Percentiles rank a stretch among this genome's conserved stretches.
Evolutionary conservation across 768 basidiomycete genomes (phyloP).

Genomic region (Dioszegia aurantiaca): DNA sequence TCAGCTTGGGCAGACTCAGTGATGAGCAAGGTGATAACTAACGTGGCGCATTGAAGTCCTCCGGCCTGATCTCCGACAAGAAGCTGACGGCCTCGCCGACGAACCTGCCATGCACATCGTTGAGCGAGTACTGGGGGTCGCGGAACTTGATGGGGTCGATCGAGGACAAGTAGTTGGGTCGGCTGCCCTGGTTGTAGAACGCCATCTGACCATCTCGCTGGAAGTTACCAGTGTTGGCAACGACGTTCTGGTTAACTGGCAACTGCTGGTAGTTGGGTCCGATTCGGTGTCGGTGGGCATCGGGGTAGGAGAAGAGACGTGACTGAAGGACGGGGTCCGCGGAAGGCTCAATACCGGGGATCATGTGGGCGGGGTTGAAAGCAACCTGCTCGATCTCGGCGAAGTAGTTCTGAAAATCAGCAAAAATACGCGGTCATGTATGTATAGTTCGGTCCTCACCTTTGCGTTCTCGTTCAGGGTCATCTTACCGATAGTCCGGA

Average conservation of each 20-base stretch:
- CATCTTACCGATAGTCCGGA: constrained; percentile 53
- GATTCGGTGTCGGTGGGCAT: constrained; percentile 51
- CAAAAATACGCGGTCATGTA: background rate
- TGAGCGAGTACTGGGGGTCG: constrained; percentile 45
- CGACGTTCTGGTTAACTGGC: constrained; percentile 77
- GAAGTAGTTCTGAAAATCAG: constrained; percentile 52
- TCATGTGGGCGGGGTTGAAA: constrained; percentile 68
- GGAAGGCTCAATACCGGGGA: constrained; percentile 85
- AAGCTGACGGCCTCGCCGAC: constrained; percentile 60
- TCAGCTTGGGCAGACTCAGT: background rate
- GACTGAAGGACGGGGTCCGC: constrained; percentile 91
- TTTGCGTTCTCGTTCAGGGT: constrained; percentile 54
- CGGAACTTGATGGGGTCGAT: constrained; percentile 70
- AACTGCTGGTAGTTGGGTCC: constrained; percentile 63
- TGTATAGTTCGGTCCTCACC: constrained; percentile 18
- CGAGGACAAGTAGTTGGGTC: constrained; percentile 82
- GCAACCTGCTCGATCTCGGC: constrained; percentile 45
- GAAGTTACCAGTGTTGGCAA: constrained; percentile 74
- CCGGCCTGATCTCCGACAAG: constrained; percentile 62
- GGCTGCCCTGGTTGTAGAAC: constrained; percentile 72
- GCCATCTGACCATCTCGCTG: constrained; percentile 76
- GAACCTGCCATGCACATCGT: constrained; percentile 65
- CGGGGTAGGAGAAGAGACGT: constrained; percentile 84
- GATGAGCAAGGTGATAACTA: constrained; percentile 3
- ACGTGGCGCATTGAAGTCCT: constrained; percentile 62